Percentiles rank a stretch among this genome's conserved stretches.
Conservation (phyloP, 495 filamentous ascomycete genomes). For the Lepidopterella palustris region DNA sequence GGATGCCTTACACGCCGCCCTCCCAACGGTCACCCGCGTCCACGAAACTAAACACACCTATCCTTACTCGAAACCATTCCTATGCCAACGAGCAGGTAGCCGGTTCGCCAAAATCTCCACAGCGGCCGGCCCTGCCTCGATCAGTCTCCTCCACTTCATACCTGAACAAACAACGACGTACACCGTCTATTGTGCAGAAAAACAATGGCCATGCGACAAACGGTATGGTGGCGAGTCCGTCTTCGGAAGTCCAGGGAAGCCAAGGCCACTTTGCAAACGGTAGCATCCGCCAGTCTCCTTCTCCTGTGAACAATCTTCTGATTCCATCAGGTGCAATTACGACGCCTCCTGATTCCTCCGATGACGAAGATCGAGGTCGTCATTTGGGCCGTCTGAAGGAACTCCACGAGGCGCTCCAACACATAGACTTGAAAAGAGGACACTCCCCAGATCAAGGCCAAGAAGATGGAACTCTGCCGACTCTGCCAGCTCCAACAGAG, state of each 20-base stretch:
- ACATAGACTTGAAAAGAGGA: slow-evolving; percentile 62
- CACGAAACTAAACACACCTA: slow-evolving; percentile 57
- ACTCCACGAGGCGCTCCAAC: slow-evolving; percentile 74
- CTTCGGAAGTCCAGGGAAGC: slow-evolving; percentile 6
- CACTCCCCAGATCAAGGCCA: slow-evolving; percentile 49
- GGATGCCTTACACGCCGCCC: slow-evolving; percentile 94
- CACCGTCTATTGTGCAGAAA: slow-evolving; percentile 47
- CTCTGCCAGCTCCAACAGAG: slow-evolving; percentile 34
- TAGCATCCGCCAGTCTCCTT: slow-evolving; percentile 68
- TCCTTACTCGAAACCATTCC: slow-evolving; percentile 50
- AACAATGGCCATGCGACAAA: slow-evolving; percentile 15
- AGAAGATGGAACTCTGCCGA: slow-evolving; percentile 39
- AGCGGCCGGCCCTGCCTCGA: slow-evolving; percentile 55
- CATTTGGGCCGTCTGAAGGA: slow-evolving; percentile 60
- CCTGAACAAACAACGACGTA: slow-evolving; percentile 60
- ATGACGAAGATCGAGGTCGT: slow-evolving; percentile 67
- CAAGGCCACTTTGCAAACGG: slow-evolving; percentile 33
- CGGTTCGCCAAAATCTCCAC: slow-evolving; percentile 35
- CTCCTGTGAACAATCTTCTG: slow-evolving; percentile 60
- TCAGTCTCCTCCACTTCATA: slow-evolving; percentile 75
- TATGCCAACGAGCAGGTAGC: slow-evolving; percentile 43
- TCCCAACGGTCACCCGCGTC: slow-evolving; percentile 72
- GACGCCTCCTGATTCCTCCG: slow-evolving; percentile 84
- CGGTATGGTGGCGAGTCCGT: not conserved
- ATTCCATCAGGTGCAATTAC: slow-evolving; percentile 78